These are phyloP conservation scores for Rhododendron williamsianum DNA, from an alignment of 148 eudicot genomes.

Conservation along the genomic window DNA sequence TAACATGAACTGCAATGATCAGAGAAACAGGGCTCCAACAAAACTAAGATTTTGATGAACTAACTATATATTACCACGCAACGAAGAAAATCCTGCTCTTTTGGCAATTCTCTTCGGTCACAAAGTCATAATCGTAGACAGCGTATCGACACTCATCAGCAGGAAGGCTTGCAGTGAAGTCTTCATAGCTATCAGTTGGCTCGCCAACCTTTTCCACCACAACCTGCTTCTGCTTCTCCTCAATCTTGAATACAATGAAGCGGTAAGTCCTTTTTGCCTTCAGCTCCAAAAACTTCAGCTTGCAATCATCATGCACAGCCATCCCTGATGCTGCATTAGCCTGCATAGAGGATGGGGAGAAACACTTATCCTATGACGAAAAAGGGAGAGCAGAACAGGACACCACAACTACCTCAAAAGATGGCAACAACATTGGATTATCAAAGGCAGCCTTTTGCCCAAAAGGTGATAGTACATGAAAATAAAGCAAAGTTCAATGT, in stretches of 20 bases:
- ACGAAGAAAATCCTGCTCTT: slow-evolving; percentile 92
- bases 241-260: slow-evolving; percentile 75
- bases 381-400: neutral
- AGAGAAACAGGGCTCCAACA: neutral
- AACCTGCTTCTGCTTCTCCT: slow-evolving; percentile 75
- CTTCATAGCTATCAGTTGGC: slow-evolving; percentile 61
- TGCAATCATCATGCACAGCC: slow-evolving; percentile 95
- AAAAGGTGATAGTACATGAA: neutral
- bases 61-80: slow-evolving; percentile 54
- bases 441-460: neutral
- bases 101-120: slow-evolving; percentile 72
- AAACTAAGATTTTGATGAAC: neutral
- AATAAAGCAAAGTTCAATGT: neutral
- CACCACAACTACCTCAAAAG: neutral
- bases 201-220: slow-evolving; percentile 83
- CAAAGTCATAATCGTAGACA: slow-evolving; percentile 73
- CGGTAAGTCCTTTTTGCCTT: slow-evolving; percentile 80
- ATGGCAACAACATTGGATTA: neutral
- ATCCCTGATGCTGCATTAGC: slow-evolving; percentile 88
- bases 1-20: neutral
- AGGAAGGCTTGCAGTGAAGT: slow-evolving; percentile 65
- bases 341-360: slow-evolving; percentile 23
- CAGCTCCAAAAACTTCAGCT: slow-evolving; percentile 80
- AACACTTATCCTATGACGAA: neutral
- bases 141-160: slow-evolving; percentile 83